Percentiles rank a stretch among this genome's conserved stretches.
Conservation (phyloP, 805 yeast genomes). For the Metschnikowia dekortorum region DNA sequence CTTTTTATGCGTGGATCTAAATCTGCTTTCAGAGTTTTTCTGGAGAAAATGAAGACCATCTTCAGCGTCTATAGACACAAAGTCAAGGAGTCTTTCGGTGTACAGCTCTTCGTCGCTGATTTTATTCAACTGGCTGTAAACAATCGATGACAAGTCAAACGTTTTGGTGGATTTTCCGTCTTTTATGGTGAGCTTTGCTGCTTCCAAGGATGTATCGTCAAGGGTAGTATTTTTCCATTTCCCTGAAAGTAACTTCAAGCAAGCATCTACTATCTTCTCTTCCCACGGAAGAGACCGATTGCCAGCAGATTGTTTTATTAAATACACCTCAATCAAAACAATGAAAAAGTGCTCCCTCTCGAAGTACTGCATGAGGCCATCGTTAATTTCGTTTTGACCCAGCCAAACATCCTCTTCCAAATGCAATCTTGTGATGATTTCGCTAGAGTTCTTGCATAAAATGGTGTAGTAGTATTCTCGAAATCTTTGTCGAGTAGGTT, state of each 20-base stretch:
- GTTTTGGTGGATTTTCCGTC: neutral
- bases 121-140: conserved; percentile 13
- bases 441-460: neutral
- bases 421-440: conserved; percentile 3
- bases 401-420: conserved; percentile 11
- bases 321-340: conserved; percentile 7
- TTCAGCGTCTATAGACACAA: conserved; percentile 26
- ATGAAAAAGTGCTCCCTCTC: neutral
- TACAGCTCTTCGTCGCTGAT: conserved; percentile 23
- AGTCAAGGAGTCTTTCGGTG: conserved; percentile 28
- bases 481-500: neutral
- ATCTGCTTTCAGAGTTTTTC: conserved; percentile 24
- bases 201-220: neutral
- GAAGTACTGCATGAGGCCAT: conserved; percentile 13
- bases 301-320: conserved; percentile 7
- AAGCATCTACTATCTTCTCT: conserved; percentile 7
- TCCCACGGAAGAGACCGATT: conserved; percentile 8
- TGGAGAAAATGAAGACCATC: conserved; percentile 28
- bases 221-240: neutral
- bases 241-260: conserved; percentile 7
- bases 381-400: conserved; percentile 9
- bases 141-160: conserved; percentile 7
- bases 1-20: conserved; percentile 23
- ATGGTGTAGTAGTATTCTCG: conserved; percentile 8
- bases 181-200: neutral